Evolutionary conservation across 345 rosid genomes (phyloP).

Genomic region (Citrus hindsii): DNA sequence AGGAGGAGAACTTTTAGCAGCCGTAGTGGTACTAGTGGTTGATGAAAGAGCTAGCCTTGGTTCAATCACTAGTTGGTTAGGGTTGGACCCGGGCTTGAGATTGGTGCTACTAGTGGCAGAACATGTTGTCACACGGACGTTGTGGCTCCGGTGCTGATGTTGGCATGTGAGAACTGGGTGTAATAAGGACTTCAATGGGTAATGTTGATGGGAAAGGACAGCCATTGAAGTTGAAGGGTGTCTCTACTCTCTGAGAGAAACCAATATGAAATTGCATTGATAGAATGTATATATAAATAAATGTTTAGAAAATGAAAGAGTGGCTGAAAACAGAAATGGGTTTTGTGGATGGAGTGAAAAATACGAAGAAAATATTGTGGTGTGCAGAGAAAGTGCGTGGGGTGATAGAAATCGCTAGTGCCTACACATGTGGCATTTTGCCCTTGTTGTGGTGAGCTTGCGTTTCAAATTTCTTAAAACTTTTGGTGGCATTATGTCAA

Average conservation of each 20-base stretch:
- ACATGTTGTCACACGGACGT: slow-evolving; percentile 13
- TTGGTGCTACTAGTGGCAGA: slow-evolving; percentile 39
- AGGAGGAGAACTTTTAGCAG: slow-evolving; percentile 20
- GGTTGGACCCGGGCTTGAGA: slow-evolving; percentile 30
- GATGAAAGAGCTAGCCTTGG: slow-evolving; percentile 17
- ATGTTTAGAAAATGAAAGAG: slow-evolving; percentile 12
- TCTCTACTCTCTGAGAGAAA: slow-evolving; percentile 8
- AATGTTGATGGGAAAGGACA: slow-evolving; percentile 42
- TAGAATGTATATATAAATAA: not conserved
- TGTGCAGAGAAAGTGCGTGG: slow-evolving; percentile 47
- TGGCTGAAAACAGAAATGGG: slow-evolving; percentile 10
- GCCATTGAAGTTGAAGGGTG: slow-evolving; percentile 48
- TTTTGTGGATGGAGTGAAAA: not conserved
- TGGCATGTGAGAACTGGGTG: slow-evolving; percentile 18
- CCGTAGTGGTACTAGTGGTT: not conserved
- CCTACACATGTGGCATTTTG: not conserved
- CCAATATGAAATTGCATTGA: not conserved
- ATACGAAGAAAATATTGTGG: slow-evolving; percentile 24
- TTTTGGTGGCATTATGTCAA: no score
- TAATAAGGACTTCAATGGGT: slow-evolving; percentile 26
- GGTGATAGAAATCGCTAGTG: slow-evolving; percentile 24
- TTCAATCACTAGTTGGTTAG: slow-evolving; percentile 22
- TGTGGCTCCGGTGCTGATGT: not conserved
- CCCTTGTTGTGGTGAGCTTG: not conserved
- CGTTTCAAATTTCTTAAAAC: not conserved